phyloP scores from a whole-genome alignment of 2,329 filamentous ascomycete species.

The Lizonia empirigonia region DNA sequence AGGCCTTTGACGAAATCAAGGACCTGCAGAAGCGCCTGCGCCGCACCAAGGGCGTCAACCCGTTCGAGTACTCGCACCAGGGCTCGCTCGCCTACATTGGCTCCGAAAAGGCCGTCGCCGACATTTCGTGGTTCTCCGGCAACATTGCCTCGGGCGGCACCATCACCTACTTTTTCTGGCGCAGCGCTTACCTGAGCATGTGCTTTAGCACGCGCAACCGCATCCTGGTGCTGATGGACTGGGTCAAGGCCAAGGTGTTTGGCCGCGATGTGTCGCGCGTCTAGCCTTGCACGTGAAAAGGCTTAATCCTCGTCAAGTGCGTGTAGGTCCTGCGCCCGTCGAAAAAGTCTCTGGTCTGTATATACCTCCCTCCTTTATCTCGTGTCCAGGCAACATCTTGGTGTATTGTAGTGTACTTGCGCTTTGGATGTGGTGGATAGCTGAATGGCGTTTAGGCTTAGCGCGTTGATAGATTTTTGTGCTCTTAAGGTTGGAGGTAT shows the following conservation, averaged over 20 bases:
- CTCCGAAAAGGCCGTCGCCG: conserved; percentile 95
- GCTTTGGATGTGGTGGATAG: too few relatives aligned
- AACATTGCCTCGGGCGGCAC: conserved; percentile 93
- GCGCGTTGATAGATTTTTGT: too few relatives aligned
- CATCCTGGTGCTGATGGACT: conserved; percentile 89
- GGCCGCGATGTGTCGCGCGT: conserved; percentile 92
- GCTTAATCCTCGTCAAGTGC: too few relatives aligned
- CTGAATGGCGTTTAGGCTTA: too few relatives aligned
- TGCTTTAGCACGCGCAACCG: conserved; percentile 99
- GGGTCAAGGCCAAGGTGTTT: conserved; percentile 96
- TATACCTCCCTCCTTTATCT: too few relatives aligned
- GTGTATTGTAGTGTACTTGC: too few relatives aligned
- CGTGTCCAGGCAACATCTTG: too few relatives aligned
- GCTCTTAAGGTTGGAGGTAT: too few relatives aligned
- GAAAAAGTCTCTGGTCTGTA: too few relatives aligned
- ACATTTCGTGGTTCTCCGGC: conserved; percentile 96
- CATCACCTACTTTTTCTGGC: conserved; percentile 97
- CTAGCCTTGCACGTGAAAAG: too few relatives aligned
- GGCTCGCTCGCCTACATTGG: conserved; percentile 97
- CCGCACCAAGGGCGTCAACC: conserved; percentile 91
- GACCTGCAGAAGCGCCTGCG: conserved; percentile 83
- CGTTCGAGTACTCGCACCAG: conserved; percentile 98
- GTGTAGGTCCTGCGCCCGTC: too few relatives aligned
- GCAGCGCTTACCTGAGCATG: conserved; percentile 98
- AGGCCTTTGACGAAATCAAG: conserved; percentile 77